These are phyloP conservation scores for Mycena chlorophos DNA, from an alignment of 768 basidiomycete species.

Conservation along the genomic window DNA sequence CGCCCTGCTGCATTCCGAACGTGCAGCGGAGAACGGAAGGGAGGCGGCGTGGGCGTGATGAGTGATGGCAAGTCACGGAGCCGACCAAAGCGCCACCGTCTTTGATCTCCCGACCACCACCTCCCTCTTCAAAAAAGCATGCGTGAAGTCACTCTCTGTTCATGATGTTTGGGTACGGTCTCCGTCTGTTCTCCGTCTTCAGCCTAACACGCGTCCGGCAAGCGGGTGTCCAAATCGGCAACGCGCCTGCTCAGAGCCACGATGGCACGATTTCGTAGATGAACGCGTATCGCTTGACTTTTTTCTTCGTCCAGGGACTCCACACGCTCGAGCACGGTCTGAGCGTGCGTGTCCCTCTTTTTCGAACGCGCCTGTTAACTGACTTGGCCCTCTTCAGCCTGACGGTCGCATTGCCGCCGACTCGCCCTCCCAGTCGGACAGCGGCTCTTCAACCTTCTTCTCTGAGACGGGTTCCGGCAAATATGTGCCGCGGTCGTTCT, in stretches of 20 bases:
- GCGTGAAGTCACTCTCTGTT: slow-evolving; percentile 97
- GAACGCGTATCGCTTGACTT: slow-evolving; percentile 36
- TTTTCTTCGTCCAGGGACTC: slow-evolving; percentile 79
- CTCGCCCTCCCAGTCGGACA: slow-evolving; percentile 73
- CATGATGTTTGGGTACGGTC: slow-evolving; percentile 71
- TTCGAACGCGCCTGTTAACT: neutral
- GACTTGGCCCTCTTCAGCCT: slow-evolving; percentile 53
- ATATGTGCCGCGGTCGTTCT: slow-evolving; percentile 96
- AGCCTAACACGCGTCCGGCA: slow-evolving; percentile 49
- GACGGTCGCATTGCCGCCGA: slow-evolving; percentile 88
- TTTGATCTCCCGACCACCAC: neutral
- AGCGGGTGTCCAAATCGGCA: slow-evolving; percentile 97
- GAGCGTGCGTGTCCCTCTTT: slow-evolving; percentile 61
- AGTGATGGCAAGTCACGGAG: neutral
- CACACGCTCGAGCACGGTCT: slow-evolving; percentile 99
- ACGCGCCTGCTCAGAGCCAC: slow-evolving; percentile 93
- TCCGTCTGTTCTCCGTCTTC: neutral
- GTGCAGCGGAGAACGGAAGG: too few relatives aligned
- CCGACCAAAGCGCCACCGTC: neutral
- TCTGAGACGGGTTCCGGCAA: slow-evolving; percentile 96
- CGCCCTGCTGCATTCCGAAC: too few relatives aligned
- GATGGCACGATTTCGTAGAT: slow-evolving; percentile 22
- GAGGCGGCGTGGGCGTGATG: too few relatives aligned
- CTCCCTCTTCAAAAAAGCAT: slow-evolving; percentile 40
- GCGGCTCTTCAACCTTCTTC: slow-evolving; percentile 99